Percentiles rank a stretch among this genome's conserved stretches.
These are phyloP conservation scores for Fusarium avenaceum DNA, from an alignment of 2,329 filamentous ascomycete species.

Conservation along the genomic window DNA sequence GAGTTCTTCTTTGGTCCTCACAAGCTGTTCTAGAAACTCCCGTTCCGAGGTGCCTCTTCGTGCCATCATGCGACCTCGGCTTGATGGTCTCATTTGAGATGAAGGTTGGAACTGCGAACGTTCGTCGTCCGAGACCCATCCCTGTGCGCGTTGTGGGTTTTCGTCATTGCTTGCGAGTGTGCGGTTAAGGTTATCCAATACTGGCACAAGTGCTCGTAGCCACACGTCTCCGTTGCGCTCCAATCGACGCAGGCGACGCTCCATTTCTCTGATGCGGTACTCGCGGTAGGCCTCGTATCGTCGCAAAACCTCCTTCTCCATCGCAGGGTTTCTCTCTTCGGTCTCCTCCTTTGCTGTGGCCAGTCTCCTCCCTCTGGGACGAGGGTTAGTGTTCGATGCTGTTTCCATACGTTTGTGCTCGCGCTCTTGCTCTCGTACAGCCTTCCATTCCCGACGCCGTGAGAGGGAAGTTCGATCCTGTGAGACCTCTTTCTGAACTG, in stretches of 20 bases:
- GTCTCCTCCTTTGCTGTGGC: constrained; percentile 43
- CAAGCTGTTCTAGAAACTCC: constrained; percentile 51
- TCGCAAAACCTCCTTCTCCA: constrained; percentile 54
- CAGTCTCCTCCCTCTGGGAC: constrained; percentile 40
- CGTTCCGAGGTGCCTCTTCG: constrained; percentile 49
- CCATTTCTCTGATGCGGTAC: constrained; percentile 61
- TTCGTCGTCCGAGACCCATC: constrained; percentile 54
- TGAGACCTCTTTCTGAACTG: constrained; percentile 41
- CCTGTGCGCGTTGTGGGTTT: constrained; percentile 36
- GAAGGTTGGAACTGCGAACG: constrained; percentile 23
- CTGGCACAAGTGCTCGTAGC: constrained; percentile 59
- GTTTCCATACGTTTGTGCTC: constrained; percentile 47
- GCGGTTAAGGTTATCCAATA: constrained; percentile 61
- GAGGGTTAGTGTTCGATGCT: constrained; percentile 33
- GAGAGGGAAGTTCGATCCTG: constrained; percentile 52
- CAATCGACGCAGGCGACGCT: constrained; percentile 60
- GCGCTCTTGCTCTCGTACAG: constrained; percentile 48
- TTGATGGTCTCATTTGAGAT: constrained; percentile 26
- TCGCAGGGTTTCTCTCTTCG: constrained; percentile 42
- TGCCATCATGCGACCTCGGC: constrained; percentile 43
- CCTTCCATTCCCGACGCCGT: constrained; percentile 54
- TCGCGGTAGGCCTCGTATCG: constrained; percentile 60
- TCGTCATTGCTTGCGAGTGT: constrained; percentile 48
- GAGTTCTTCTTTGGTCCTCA: constrained; percentile 46
- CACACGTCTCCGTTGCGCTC: constrained; percentile 63